Evolutionary conservation across 192 early-diverging fungal species (phyloP), one percentile per base, ranked within the genome.

Genomic region (Coemansia sp.): DNA sequence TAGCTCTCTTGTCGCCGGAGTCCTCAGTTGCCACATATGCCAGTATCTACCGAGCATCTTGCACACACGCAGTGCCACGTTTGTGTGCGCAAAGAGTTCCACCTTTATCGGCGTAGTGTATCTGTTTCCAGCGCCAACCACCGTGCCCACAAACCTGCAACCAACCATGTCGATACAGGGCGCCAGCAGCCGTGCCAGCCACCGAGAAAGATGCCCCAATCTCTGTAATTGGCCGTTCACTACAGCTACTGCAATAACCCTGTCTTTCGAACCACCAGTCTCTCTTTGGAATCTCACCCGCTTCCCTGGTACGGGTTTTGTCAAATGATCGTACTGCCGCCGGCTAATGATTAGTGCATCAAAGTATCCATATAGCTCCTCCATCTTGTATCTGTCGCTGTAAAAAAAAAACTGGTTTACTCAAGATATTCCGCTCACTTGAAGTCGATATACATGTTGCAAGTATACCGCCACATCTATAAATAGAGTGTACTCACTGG

Each of bases 181-280:
- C n/a, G 72, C 72, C 14, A 74, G 62, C 38, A 62, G 58, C 4
- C 33, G 38, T 18, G 72, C 72, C 8, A 74, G 62, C 72, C 72
- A 74, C 38, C 72, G 61, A 23, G 72, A 58, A 22, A 74, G 34
- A 27, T 74, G 61, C 1, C 72, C 72, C 6, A 74, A 54, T 42
- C 53, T 61, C 4, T 34, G 14, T 40, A 49, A 45, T n/a, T 15
- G 23, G 4, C 5, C 19, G 38, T 38, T 45, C 17, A 45, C 49
- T 17, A 43, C 66, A 5, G 56, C 71, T 45, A 74, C 64, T 27
- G 71, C 71, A 21, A 68, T 74, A 12, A n/a, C n/a, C n/a, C 18
- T n/a, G 23, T 74, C 71, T 37, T 74, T 27, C 15, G 42, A 53
- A 33, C 64, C 64, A n/a, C 24, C 17, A 6, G 46, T 53, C 47